Evolutionary conservation across 78 protist genomes (phyloP).

Genomic region (Dictyostelium intermedium): DNA sequence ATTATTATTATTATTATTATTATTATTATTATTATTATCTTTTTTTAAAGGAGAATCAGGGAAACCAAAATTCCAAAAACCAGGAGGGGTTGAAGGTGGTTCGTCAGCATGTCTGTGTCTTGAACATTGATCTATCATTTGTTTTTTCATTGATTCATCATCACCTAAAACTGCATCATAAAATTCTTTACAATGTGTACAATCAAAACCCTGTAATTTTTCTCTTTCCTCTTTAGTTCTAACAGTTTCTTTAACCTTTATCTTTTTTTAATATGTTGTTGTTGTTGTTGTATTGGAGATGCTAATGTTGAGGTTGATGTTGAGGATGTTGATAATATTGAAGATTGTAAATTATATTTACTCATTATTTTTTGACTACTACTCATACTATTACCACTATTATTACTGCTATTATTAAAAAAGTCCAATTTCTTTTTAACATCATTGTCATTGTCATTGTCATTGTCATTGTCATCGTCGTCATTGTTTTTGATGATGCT

Average conservation of each 20-base stretch:
- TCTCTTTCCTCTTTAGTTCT: constrained; percentile 54
- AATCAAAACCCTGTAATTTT: constrained; percentile 56
- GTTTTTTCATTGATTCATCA: constrained; percentile 15
- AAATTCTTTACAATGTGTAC: constrained; percentile 76
- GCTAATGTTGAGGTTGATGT: neutral
- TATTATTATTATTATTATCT: neutral
- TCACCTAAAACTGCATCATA: constrained; percentile 65
- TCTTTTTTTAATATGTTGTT: constrained; percentile 12
- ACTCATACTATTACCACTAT: neutral
- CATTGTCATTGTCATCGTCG: too few relatives aligned
- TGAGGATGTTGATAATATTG: neutral
- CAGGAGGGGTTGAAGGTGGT: constrained; percentile 68
- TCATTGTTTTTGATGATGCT: too few relatives aligned
- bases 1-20: neutral
- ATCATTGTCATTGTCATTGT: neutral
- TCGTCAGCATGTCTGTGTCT: constrained; percentile 35
- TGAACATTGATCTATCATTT: constrained; percentile 42
- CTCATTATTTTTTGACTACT: neutral
- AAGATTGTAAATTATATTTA: neutral
- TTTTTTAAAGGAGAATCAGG: neutral
- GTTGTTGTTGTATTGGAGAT: constrained; percentile 4
- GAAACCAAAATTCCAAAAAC: constrained; percentile 51
- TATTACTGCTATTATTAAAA: neutral
- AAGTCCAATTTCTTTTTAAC: neutral
- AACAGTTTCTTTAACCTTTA: constrained; percentile 19